Conservation (phyloP, 257 asterid genomes). For the Coffea eugenioides region DNA sequence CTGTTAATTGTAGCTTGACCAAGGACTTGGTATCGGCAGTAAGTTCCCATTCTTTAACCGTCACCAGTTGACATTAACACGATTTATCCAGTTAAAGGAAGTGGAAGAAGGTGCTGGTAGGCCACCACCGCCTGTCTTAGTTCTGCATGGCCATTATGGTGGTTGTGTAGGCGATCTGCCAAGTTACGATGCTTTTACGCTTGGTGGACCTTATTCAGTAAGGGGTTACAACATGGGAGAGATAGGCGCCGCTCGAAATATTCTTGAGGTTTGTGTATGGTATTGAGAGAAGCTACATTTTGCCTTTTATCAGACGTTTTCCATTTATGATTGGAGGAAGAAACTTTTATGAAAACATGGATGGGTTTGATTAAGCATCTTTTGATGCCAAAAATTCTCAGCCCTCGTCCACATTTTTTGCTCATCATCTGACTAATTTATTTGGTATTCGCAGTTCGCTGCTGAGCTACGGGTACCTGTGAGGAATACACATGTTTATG, state of each 20-base stretch:
- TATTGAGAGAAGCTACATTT: neutral
- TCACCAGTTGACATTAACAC: slow-evolving; percentile 78
- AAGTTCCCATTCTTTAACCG: slow-evolving; percentile 86
- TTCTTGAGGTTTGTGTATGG: slow-evolving; percentile 61
- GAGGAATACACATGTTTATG: slow-evolving; percentile 75
- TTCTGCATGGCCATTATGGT: slow-evolving; percentile 93
- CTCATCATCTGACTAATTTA: slow-evolving; percentile 15
- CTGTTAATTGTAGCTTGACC: slow-evolving; percentile 68
- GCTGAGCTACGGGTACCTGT: slow-evolving; percentile 89
- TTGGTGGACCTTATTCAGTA: slow-evolving; percentile 98
- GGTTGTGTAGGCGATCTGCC: slow-evolving; percentile 99
- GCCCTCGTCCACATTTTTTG: neutral
- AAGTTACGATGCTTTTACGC: slow-evolving; percentile 88
- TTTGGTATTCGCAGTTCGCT: slow-evolving; percentile 53
- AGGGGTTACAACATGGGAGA: slow-evolving; percentile 99
- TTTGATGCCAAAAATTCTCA: neutral
- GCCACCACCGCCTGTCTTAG: slow-evolving; percentile 90
- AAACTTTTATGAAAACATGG: neutral
- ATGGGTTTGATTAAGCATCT: neutral
- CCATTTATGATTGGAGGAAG: neutral
- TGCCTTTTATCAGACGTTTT: neutral
- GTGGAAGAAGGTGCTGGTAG: slow-evolving; percentile 96
- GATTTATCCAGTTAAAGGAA: slow-evolving; percentile 67
- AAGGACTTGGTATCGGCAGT: slow-evolving; percentile 90
- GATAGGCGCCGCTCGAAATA: slow-evolving; percentile 91